Percentiles rank a stretch among this genome's conserved stretches.
phyloP scores from a whole-genome alignment of 225 moss, liverwort and hornwort species.

The Physcomitrium patens region DNA sequence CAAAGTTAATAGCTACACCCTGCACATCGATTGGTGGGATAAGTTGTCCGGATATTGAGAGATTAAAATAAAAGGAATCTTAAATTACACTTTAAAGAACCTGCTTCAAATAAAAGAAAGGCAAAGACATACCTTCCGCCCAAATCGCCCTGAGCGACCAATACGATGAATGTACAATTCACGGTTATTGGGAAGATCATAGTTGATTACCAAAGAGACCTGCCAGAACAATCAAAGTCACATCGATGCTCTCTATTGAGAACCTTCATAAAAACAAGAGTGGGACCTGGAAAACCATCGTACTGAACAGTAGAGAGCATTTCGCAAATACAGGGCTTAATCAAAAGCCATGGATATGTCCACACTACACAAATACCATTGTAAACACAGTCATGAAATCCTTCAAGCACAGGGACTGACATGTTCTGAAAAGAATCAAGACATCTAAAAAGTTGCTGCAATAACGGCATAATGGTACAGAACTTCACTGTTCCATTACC shows the following conservation, averaged over 20 bases:
- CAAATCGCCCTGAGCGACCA: conserved; percentile 92
- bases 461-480: not conserved
- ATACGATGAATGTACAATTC: conserved; percentile 97
- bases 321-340: not conserved
- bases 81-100: not conserved
- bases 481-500: not conserved
- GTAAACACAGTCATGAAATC: not conserved
- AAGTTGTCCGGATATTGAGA: not conserved
- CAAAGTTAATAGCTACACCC: conserved; percentile 99
- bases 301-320: not conserved
- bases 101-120: conserved; percentile 12
- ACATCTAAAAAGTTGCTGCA: not conserved
- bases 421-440: not conserved
- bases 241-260: not conserved
- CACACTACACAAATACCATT: not conserved
- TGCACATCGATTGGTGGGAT: conserved; percentile 33
- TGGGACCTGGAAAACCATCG: not conserved
- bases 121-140: conserved; percentile 68
- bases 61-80: conserved; percentile 1
- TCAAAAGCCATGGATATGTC: not conserved
- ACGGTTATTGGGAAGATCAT: conserved; percentile 94
- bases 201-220: conserved; percentile 75
- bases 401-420: not conserved
- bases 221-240: conserved; percentile 20
- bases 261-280: not conserved